These are phyloP conservation scores for Xylariaceae sp. DNA, from an alignment of 2,329 filamentous ascomycete species.

Conservation along the genomic window DNA sequence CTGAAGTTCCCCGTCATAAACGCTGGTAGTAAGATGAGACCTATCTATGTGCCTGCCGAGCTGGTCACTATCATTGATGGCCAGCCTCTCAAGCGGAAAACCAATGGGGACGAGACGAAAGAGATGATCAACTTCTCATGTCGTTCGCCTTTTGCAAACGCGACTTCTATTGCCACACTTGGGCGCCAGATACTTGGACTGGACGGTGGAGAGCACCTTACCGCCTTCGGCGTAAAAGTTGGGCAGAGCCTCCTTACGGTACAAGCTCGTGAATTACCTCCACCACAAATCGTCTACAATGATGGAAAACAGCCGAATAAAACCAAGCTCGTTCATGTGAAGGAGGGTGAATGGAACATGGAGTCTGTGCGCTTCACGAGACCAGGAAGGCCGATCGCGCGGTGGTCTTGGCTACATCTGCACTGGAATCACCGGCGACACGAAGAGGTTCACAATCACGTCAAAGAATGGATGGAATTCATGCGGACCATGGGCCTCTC, in stretches of 20 bases:
- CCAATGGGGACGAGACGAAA: constrained; percentile 59
- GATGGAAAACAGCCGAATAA: constrained; percentile 23
- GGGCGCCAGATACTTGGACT: constrained; percentile 60
- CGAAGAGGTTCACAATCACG: constrained; percentile 12
- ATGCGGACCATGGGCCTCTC: constrained; percentile 40
- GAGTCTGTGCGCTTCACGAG: constrained; percentile 52
- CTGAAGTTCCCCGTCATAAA: constrained; percentile 61
- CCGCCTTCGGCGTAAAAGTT: constrained; percentile 62
- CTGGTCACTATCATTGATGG: constrained; percentile 62
- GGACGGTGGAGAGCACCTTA: constrained; percentile 39
- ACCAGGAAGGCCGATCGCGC: constrained; percentile 42
- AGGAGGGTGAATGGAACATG: constrained; percentile 71
- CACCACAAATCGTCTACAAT: constrained; percentile 62
- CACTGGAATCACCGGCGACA: not conserved
- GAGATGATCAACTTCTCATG: constrained; percentile 73
- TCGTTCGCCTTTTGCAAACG: constrained; percentile 64
- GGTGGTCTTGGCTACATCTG: constrained; percentile 52
- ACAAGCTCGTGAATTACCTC: constrained; percentile 62
- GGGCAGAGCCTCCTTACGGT: constrained; percentile 66
- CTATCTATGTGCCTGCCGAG: constrained; percentile 66
- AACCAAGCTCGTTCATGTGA: constrained; percentile 34
- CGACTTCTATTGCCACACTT: constrained; percentile 58
- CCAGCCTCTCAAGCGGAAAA: constrained; percentile 59
- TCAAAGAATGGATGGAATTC: constrained; percentile 37
- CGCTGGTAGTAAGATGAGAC: constrained; percentile 54